Evolutionary conservation across 176 grass and related monocot species (phyloP).

Genomic region (Oropetium thomaeum): DNA sequence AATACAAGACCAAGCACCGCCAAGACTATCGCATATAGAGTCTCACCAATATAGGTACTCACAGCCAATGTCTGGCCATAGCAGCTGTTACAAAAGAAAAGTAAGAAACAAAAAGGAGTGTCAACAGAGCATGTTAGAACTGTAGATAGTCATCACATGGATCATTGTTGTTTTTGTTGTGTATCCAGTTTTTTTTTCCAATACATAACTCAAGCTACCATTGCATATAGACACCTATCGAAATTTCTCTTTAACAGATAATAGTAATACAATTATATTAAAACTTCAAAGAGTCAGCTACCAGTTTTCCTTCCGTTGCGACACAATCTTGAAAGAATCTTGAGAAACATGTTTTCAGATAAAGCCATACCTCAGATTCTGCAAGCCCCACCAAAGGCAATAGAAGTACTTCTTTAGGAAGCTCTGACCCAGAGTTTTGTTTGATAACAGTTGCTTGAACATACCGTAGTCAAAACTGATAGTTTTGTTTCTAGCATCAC

Average conservation of each 20-base stretch:
- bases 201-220: neutral
- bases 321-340: neutral
- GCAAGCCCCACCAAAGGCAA: conserved; percentile 99
- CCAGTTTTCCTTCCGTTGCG: neutral
- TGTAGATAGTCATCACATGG: neutral
- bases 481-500: conserved; percentile 31
- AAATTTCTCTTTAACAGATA: neutral
- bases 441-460: conserved; percentile 43
- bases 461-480: conserved; percentile 65
- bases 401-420: conserved; percentile 90
- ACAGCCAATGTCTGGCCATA: conserved; percentile 86
- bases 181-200: neutral
- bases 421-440: conserved; percentile 45
- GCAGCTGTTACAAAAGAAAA: conserved; percentile 53
- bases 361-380: conserved; percentile 88
- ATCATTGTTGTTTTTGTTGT: neutral
- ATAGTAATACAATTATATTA: neutral
- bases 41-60: conserved; percentile 98
- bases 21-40: conserved; percentile 86
- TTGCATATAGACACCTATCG: neutral
- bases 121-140: conserved; percentile 7
- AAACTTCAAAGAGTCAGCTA: neutral
- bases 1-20: conserved; percentile 82
- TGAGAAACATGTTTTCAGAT: conserved; percentile 5
- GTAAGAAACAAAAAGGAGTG: conserved; percentile 4